These are phyloP conservation scores for Pisolithus thermaeus DNA, from an alignment of 1,284 basidiomycete species.

Conservation along the genomic window DNA sequence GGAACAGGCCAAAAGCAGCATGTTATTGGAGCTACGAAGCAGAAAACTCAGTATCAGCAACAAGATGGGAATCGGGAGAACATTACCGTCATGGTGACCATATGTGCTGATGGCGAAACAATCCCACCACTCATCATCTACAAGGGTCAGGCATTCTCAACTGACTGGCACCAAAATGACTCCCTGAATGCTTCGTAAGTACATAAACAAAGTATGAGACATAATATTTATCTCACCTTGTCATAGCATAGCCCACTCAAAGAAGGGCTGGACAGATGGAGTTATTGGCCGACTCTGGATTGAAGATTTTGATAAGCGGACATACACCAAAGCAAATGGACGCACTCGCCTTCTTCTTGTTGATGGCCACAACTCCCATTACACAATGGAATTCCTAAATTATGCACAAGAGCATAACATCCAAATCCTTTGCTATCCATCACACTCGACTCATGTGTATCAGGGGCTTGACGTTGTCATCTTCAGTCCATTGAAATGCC, in stretches of 20 bases:
- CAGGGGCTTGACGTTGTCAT: constrained; percentile 32
- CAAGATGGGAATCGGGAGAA: constrained; percentile 18
- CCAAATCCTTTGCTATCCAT: constrained; percentile 28
- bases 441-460: constrained; percentile 26
- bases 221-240: background rate
- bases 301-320: constrained; percentile 21
- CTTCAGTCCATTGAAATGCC: constrained; percentile 10
- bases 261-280: constrained; percentile 36
- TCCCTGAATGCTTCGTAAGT: constrained; percentile 19
- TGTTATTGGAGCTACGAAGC: constrained; percentile 12
- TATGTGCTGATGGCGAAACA: constrained; percentile 25
- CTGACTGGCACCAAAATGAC: constrained; percentile 27
- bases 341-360: constrained; percentile 20
- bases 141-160: constrained; percentile 24
- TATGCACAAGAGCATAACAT: constrained; percentile 23
- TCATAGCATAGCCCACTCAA: constrained; percentile 16
- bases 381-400: constrained; percentile 22
- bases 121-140: constrained; percentile 25
- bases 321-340: constrained; percentile 14
- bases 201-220: background rate
- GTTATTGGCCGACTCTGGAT: constrained; percentile 32
- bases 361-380: constrained; percentile 31
- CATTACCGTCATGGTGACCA: constrained; percentile 25
- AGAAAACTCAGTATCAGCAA: constrained; percentile 21
- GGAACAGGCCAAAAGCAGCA: constrained; percentile 5